A percentile compares a stretch with the other conserved stretches of the same genome.
Conservation (phyloP, 1,284 basidiomycete species). For the Austroboletus novae-zelandiae region DNA sequence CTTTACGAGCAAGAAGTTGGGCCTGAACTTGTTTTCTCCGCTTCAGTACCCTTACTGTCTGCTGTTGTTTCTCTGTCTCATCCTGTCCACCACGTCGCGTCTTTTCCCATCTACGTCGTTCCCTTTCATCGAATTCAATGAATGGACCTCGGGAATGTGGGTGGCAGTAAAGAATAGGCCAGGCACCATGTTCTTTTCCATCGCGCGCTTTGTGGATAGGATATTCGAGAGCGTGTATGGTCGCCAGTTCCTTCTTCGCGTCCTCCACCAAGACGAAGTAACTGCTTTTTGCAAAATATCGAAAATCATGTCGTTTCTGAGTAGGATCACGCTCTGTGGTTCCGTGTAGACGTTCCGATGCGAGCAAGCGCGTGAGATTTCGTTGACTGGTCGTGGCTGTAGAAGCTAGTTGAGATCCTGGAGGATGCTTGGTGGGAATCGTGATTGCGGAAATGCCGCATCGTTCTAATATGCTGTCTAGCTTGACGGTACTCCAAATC, state of each 20-base stretch:
- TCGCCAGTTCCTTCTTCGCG: constrained; percentile 73
- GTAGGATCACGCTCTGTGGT: constrained; percentile 86
- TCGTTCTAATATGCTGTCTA: constrained; percentile 70
- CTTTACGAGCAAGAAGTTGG: constrained; percentile 38
- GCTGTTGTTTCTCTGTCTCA: constrained; percentile 46
- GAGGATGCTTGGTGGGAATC: constrained; percentile 19
- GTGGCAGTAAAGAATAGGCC: constrained; percentile 74
- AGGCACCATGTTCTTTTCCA: constrained; percentile 50
- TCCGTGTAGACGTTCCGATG: constrained; percentile 87
- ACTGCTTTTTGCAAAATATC: constrained; percentile 81
- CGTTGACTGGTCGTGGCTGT: constrained; percentile 29
- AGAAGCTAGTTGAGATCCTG: constrained; percentile 27
- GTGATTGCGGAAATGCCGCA: constrained; percentile 44
- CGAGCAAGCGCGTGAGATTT: constrained; percentile 68
- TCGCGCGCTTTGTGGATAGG: constrained; percentile 49
- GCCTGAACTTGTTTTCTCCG: constrained; percentile 43
- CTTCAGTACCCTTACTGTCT: constrained; percentile 40
- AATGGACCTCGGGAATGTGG: constrained; percentile 70
- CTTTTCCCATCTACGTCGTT: constrained; percentile 64
- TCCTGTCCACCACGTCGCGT: constrained; percentile 50
- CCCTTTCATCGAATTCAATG: constrained; percentile 67
- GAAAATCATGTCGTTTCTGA: constrained; percentile 83
- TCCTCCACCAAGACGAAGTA: constrained; percentile 93
- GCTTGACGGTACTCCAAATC: constrained; percentile 80
- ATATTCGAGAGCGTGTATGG: constrained; percentile 69